Evolutionary conservation across 257 asterid species (phyloP).

Genomic region (Capsicum rhomboideum): DNA sequence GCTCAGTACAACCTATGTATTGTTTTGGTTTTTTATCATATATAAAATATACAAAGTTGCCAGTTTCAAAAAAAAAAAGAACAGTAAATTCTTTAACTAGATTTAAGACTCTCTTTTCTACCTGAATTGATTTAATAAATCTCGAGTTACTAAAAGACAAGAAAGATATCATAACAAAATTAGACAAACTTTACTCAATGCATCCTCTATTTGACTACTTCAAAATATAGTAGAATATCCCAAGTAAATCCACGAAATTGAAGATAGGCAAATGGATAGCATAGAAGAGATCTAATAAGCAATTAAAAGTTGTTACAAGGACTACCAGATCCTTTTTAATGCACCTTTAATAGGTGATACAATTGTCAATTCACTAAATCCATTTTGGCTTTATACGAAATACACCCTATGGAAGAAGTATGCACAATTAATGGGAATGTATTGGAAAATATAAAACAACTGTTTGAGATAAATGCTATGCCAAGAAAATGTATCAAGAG

Average conservation of each 20-base stretch:
- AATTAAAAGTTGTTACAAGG: not conserved
- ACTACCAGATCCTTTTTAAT: not conserved
- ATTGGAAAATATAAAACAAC: not conserved
- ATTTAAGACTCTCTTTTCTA: not conserved
- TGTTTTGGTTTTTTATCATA: no score
- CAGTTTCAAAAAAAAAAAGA: no score
- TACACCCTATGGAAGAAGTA: not conserved
- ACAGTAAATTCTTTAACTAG: not conserved
- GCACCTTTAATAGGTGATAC: not conserved
- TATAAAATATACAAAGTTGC: no score
- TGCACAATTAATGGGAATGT: not conserved
- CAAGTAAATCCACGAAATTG: not conserved
- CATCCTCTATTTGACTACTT: not conserved
- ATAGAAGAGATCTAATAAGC: not conserved
- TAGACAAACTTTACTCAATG: not conserved
- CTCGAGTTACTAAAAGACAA: not conserved
- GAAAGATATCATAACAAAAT: not conserved
- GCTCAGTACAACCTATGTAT: no score
- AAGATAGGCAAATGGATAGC: not conserved
- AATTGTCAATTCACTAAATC: not conserved
- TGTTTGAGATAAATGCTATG: not conserved
- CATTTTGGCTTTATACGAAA: not conserved
- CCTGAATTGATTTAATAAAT: not conserved
- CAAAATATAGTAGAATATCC: not conserved
- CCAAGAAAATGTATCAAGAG: not conserved